Conservation (phyloP, 2,329 filamentous ascomycete species). For the Aspergillus thermomutatus region DNA sequence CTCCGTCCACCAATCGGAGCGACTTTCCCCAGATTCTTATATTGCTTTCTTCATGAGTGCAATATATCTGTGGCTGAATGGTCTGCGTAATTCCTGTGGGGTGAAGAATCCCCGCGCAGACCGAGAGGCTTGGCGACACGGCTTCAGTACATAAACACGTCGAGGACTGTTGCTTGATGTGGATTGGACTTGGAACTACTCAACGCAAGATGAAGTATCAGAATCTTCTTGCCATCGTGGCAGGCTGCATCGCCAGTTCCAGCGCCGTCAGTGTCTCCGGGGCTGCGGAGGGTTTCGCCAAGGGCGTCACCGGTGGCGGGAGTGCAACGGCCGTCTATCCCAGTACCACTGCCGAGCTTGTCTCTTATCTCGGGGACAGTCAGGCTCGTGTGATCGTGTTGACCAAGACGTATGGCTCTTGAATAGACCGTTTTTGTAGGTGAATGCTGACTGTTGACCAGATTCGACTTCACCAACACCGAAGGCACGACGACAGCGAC, state of each 20-base stretch:
- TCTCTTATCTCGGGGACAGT: slow-evolving; percentile 56
- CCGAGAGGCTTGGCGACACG: too few relatives aligned
- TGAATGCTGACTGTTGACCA: slow-evolving; percentile 1
- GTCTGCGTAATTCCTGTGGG: neutral
- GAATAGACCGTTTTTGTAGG: too few relatives aligned
- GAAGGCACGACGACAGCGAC: slow-evolving; percentile 45
- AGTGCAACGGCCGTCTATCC: slow-evolving; percentile 54
- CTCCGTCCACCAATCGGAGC: neutral
- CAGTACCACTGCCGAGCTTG: slow-evolving; percentile 53
- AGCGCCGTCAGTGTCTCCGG: slow-evolving; percentile 21
- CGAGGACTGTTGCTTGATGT: too few relatives aligned
- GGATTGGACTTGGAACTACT: too few relatives aligned
- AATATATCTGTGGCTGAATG: neutral
- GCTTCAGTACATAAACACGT: too few relatives aligned
- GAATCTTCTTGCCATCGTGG: neutral
- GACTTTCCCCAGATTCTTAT: neutral
- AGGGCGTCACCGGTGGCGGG: slow-evolving; percentile 60
- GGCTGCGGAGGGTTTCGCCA: slow-evolving; percentile 48
- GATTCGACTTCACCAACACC: slow-evolving; percentile 18
- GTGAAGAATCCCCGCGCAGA: too few relatives aligned
- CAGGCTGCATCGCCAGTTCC: slow-evolving; percentile 1
- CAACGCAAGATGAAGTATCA: neutral
- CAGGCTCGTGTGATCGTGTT: slow-evolving; percentile 55
- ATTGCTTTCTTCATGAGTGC: neutral
- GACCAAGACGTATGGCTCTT: slow-evolving; percentile 12